Conservation (phyloP, 768 basidiomycete genomes). For the Russula foetens region DNA sequence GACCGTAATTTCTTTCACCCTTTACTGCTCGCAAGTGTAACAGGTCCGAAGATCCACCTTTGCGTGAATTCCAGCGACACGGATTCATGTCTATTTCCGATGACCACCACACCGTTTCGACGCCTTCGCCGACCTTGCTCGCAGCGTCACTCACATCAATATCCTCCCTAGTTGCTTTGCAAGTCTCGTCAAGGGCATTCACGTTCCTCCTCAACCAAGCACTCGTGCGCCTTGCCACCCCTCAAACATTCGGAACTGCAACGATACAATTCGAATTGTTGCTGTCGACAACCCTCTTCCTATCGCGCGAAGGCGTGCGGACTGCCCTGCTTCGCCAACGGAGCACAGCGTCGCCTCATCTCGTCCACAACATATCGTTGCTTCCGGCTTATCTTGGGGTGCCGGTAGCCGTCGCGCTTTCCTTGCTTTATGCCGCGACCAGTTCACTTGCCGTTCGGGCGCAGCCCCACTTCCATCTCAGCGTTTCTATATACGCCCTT, state of each 20-base stretch:
- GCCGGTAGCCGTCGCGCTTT: constrained; percentile 48
- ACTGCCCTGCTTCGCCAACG: constrained; percentile 69
- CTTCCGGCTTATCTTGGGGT: constrained; percentile 65
- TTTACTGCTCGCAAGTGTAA: too few relatives aligned
- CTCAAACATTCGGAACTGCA: constrained; percentile 81
- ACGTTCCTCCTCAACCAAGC: constrained; percentile 89
- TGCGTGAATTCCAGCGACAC: too few relatives aligned
- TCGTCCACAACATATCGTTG: constrained; percentile 43
- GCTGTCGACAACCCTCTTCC: constrained; percentile 82
- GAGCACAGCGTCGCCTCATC: background rate
- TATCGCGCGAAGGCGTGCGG: constrained; percentile 89
- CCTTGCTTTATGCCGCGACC: constrained; percentile 44
- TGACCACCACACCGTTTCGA: background rate
- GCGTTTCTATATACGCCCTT: constrained; percentile 61
- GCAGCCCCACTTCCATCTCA: constrained; percentile 57
- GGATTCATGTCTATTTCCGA: background rate
- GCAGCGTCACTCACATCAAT: constrained; percentile 40
- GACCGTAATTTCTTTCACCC: too few relatives aligned
- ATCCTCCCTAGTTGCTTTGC: constrained; percentile 73
- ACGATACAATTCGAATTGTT: constrained; percentile 92
- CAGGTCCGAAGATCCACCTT: too few relatives aligned
- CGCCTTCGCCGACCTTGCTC: constrained; percentile 3
- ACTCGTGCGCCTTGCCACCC: constrained; percentile 74
- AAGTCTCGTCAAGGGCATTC: constrained; percentile 73
- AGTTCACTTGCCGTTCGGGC: constrained; percentile 45